Evolutionary conservation across 202 grass and related monocot genomes (phyloP).

Genomic region (Eragrostis tef): DNA sequence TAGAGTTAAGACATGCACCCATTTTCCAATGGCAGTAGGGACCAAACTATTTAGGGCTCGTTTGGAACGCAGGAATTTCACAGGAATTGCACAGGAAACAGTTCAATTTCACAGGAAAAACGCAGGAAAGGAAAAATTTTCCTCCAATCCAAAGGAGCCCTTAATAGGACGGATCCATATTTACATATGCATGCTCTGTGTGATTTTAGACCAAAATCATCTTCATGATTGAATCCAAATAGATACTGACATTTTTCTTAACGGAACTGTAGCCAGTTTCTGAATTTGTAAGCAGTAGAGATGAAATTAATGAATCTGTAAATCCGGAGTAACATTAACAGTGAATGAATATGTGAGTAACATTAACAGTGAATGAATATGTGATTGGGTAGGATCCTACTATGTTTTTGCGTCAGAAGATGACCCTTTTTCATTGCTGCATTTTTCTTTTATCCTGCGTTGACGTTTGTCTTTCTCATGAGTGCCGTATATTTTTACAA

Average conservation of each 20-base stretch:
- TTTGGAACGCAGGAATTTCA: no score
- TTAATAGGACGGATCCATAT: no score
- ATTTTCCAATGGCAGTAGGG: no score
- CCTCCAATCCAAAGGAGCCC: no score
- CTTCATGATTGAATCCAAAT: not conserved
- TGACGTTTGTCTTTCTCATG: not conserved
- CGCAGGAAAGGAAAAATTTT: no score
- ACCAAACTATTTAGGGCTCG: constrained; percentile 2
- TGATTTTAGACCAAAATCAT: constrained; percentile 12
- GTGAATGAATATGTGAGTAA: not conserved
- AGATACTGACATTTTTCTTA: not conserved
- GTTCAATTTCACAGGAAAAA: no score
- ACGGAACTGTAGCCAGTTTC: not conserved
- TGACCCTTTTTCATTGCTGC: not conserved
- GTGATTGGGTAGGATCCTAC: not conserved
- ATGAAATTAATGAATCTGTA: not conserved
- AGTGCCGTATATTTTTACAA: not conserved
- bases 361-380: not conserved
- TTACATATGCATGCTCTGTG: constrained; percentile 21
- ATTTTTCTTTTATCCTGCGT: not conserved
- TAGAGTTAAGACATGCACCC: not conserved
- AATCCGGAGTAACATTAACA: not conserved
- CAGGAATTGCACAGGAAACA: no score
- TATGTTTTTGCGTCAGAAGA: not conserved
- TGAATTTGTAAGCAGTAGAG: constrained; percentile 29